These are phyloP conservation scores for Lagenidium sp. DNA, from an alignment of 352 stramenopile genomes.

Conservation along the genomic window DNA sequence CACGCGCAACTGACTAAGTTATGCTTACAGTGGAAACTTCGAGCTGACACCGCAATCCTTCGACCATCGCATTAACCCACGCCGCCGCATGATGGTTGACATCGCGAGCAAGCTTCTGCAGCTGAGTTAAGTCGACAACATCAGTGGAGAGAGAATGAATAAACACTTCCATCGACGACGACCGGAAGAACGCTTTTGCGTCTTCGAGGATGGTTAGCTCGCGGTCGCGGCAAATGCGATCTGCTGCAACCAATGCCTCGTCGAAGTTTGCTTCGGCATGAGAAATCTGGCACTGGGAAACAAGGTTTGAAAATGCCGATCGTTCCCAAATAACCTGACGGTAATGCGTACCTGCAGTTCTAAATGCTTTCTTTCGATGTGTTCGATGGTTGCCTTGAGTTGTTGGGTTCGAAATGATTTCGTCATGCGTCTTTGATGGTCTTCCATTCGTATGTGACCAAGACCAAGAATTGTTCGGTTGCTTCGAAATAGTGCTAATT, in stretches of 20 bases:
- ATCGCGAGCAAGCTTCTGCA: constrained; percentile 4
- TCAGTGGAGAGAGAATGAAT: background rate
- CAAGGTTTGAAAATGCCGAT: no score
- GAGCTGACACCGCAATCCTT: no score
- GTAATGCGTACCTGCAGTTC: constrained; percentile 9
- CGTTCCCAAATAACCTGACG: no score
- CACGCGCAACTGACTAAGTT: no score
- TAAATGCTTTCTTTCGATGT: constrained; percentile 1
- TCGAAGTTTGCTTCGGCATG: constrained; percentile 4
- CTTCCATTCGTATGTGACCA: constrained; percentile 2
- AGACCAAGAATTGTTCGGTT: constrained; percentile 8
- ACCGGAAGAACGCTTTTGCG: constrained; percentile 2
- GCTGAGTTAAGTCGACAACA: constrained; percentile 1
- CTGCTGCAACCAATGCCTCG: constrained; percentile 1
- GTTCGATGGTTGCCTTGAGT: constrained; percentile 2
- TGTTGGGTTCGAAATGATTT: constrained; percentile 1
- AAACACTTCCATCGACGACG: constrained; percentile 5
- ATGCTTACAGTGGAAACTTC: constrained; percentile 1
- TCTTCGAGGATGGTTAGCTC: constrained; percentile 6
- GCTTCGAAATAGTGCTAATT: background rate
- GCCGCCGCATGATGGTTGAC: constrained; percentile 1
- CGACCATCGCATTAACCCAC: background rate
- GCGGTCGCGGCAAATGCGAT: background rate
- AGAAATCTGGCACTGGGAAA: constrained; percentile 5
- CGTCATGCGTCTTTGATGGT: constrained; percentile 1